Base-by-base conservation (phyloP, 1,139 yeast species). In the Suhomyces bolitotheri region DNA sequence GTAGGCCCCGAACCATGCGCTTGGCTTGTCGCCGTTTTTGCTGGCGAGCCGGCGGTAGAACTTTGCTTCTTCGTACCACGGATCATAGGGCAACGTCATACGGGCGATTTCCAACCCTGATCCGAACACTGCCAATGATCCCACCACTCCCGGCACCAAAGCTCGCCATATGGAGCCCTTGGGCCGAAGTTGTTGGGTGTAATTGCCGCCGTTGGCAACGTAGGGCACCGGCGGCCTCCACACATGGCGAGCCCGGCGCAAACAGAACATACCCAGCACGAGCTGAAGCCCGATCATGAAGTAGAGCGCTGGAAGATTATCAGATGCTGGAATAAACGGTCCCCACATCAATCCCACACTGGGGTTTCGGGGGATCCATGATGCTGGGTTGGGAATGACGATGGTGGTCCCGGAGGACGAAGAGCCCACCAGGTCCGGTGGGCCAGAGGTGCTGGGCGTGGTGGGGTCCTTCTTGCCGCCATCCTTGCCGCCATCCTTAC, bases 241-340 rank as follows among this genome's bases (percentile, higher is more conserved):
- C 30, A 29, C 46, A 44, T 21, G 42, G 19, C 59, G 51, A 8
- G 60, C 58, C 29, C 46, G 44, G 25, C 57, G 50, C 29, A 65
- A 46, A 7, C 56, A 45, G 10, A 51, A 53, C 24, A 69, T 34
- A 1, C 82, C 82, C 19, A 73, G 25, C 1, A 60, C 47, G 12
- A 76, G 56, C 45, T 80, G 86, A 3, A 71, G 42, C 0, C 71
- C 72, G 4, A 78, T 64, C 40, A 78, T 52, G 1, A 71, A 46
- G 50, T 66, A 70, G 2, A 79, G 51, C 0, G 80, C 83, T 5
- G 67, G 60, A 19, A 61, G 50, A 49, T 76, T 74, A 44, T 80
- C 85, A 2, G 82, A 66, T 0, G 84, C 80, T 2, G 86, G 86
- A 1, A 77, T 80, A 25, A 80, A 52, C 1, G 85, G 84, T 1